A percentile compares a stretch with the other conserved stretches of the same genome.
Conservation (phyloP, 228 moss, liverwort and hornwort species). For the Sphagnum magellanicum region DNA sequence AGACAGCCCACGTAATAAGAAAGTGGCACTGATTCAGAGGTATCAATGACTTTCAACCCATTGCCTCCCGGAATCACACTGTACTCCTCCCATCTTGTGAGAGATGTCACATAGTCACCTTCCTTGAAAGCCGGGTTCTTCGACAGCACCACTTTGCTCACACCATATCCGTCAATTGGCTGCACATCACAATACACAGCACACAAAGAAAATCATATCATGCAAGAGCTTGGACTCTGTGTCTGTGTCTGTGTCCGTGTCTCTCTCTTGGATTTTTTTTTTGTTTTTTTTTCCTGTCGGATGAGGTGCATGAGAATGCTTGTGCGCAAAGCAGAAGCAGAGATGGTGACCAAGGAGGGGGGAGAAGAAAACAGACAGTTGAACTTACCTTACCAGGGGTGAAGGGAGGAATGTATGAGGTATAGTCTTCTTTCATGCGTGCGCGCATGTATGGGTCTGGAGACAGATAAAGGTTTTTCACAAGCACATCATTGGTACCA, state of each 20-base stretch:
- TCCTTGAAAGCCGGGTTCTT: conserved; percentile 53
- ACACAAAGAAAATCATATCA: too few species aligned
- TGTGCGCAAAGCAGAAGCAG: too few species aligned
- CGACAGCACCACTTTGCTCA: conserved; percentile 70
- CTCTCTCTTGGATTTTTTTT: too few species aligned
- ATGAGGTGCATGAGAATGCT: too few species aligned
- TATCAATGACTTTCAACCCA: conserved; percentile 30
- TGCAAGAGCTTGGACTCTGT: too few species aligned
- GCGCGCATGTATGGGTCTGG: conserved; percentile 92
- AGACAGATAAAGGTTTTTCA: conserved; percentile 80
- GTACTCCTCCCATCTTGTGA: conserved; percentile 80
- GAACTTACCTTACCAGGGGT: conserved; percentile 46
- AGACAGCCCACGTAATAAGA: conserved; percentile 71
- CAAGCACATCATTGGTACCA: conserved; percentile 49
- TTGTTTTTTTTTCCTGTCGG: too few species aligned
- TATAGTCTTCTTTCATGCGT: conserved; percentile 39
- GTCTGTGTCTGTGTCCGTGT: too few species aligned
- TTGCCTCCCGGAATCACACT: conserved; percentile 32
- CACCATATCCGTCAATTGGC: conserved; percentile 57
- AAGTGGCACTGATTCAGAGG: conserved; percentile 31
- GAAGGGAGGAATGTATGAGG: conserved; percentile 62
- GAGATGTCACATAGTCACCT: conserved; percentile 43
- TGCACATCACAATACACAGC: conserved; percentile 12
- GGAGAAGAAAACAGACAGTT: background rate
- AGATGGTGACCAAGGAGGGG: too few species aligned